These are phyloP conservation scores for Stipa capillata DNA, from an alignment of 176 grass and related monocot species.

Conservation along the genomic window DNA sequence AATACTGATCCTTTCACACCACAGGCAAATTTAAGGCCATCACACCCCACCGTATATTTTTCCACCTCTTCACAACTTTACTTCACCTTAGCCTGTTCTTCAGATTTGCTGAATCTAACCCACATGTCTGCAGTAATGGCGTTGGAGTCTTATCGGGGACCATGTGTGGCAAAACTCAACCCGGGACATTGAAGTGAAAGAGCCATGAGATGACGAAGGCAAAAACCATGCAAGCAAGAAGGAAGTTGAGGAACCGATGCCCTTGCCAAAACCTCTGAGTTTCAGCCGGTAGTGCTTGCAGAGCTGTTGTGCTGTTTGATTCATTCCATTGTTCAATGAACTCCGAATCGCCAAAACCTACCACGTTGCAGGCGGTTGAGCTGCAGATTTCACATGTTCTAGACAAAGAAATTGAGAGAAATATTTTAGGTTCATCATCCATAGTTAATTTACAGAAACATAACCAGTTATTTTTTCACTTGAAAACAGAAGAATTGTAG, in stretches of 20 bases:
- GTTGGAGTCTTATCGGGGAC: constrained; percentile 31
- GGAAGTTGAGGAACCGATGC: constrained; percentile 89
- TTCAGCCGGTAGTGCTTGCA: constrained; percentile 36
- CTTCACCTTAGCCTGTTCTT: constrained; percentile 20
- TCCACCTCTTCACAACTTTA: constrained; percentile 17
- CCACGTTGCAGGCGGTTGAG: constrained; percentile 61
- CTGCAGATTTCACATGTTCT: constrained; percentile 93
- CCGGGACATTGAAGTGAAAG: constrained; percentile 91
- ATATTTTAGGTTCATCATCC: background rate
- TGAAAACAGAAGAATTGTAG: background rate
- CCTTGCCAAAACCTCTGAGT: constrained; percentile 79
- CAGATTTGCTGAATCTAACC: constrained; percentile 29
- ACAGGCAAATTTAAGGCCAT: constrained; percentile 12
- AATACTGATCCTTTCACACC: background rate
- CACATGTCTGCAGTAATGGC: constrained; percentile 20
- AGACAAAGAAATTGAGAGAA: background rate
- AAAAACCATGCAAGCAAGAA: constrained; percentile 94
- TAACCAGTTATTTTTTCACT: background rate
- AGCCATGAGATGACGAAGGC: constrained; percentile 96
- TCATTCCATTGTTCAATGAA: constrained; percentile 58
- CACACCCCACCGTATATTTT: background rate
- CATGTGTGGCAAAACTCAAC: constrained; percentile 15
- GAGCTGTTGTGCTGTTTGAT: constrained; percentile 16
- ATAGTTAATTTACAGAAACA: background rate
- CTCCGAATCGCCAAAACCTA: constrained; percentile 48